Evolutionary conservation across 495 filamentous ascomycete species (phyloP), one percentile per base, ranked within the genome.

Genomic region (Jackrogersella multiformis): DNA sequence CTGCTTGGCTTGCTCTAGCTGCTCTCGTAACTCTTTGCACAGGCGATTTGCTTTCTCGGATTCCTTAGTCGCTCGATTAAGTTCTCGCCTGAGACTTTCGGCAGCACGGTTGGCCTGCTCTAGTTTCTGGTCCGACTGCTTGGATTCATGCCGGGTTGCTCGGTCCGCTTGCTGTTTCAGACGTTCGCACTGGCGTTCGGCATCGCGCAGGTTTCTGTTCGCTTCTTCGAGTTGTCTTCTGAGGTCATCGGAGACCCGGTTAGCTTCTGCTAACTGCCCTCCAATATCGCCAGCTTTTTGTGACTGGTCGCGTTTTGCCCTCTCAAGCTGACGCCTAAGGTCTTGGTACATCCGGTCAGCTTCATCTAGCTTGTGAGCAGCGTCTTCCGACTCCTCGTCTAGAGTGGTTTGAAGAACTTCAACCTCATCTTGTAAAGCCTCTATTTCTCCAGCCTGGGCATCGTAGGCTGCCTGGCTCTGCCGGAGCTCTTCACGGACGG

Each of bases 361-460:
- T 18, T 76, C 76, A 52, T 77, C 56, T 24, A 87, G 70, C 48
- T 88, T 85, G 13, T 83, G 76, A 6, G 86, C 87, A 13, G 86
- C 86, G 36, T 85, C 84, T 63, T 90, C 86, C 61, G 84, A 84
- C 73, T 92, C 92, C 62, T 95, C 91, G 62, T 93, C 90, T 41
- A 93, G 75, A 52, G 84, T 89, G 16, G 83, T 82, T 70, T 93
- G 91, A 28, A 94, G 77, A 34, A 94, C 85, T 48, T 93, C 87
- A 9, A 94, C 81, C 72, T 96, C 92, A 63, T 94, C 91, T 71
- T 94, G 90, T 13, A 96, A 73, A n/a, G 82, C 86, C 65, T 91
- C 86, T 7, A 90, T 78, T 68, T 89, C 92, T 45, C 92, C 88
- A 39, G 81, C 80, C 26, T 92, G 79, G 1, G 80, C 75, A 54